A percentile compares a stretch with the other conserved stretches of the same genome.
phyloP scores from a whole-genome alignment of 1,284 basidiomycete species.

The Irpex sp. region DNA sequence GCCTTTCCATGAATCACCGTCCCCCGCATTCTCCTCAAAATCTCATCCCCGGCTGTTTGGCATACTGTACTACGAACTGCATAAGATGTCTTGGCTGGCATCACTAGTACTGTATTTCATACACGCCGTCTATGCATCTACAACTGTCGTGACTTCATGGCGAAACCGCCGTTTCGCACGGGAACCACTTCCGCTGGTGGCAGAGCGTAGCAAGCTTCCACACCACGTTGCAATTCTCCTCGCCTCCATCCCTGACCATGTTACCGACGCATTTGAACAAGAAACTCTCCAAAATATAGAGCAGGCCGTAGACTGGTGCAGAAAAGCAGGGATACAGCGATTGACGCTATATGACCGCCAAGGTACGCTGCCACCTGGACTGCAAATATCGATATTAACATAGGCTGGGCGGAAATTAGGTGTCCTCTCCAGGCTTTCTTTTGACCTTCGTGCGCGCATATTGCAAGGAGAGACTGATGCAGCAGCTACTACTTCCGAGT shows the following conservation, averaged over 20 bases:
- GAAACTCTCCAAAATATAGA: slow-evolving; percentile 50
- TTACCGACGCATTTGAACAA: slow-evolving; percentile 34
- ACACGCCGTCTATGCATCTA: slow-evolving; percentile 53
- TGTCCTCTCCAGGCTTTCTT: slow-evolving; percentile 37
- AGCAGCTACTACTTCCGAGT: slow-evolving; percentile 36
- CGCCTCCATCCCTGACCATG: slow-evolving; percentile 32
- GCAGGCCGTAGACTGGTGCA: slow-evolving; percentile 57
- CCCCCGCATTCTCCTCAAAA: not conserved
- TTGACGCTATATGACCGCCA: slow-evolving; percentile 68
- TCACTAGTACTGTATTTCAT: slow-evolving; percentile 45
- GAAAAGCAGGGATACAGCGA: slow-evolving; percentile 47
- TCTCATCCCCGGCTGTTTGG: not conserved
- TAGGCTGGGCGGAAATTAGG: slow-evolving; percentile 33
- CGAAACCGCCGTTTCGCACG: slow-evolving; percentile 31
- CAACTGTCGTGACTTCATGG: slow-evolving; percentile 38
- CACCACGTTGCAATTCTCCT: slow-evolving; percentile 64
- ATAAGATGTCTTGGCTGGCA: slow-evolving; percentile 34
- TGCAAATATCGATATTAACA: not conserved
- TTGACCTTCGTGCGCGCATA: slow-evolving; percentile 37
- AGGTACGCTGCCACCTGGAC: slow-evolving; percentile 40
- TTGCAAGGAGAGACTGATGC: slow-evolving; percentile 30
- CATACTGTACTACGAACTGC: slow-evolving; percentile 10
- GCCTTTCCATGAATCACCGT: not conserved
- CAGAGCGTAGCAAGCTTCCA: slow-evolving; percentile 52
- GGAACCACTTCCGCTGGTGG: slow-evolving; percentile 43